These are phyloP conservation scores for Rasamsonia emersonii DNA, from an alignment of 2,329 filamentous ascomycete genomes.

Conservation along the genomic window DNA sequence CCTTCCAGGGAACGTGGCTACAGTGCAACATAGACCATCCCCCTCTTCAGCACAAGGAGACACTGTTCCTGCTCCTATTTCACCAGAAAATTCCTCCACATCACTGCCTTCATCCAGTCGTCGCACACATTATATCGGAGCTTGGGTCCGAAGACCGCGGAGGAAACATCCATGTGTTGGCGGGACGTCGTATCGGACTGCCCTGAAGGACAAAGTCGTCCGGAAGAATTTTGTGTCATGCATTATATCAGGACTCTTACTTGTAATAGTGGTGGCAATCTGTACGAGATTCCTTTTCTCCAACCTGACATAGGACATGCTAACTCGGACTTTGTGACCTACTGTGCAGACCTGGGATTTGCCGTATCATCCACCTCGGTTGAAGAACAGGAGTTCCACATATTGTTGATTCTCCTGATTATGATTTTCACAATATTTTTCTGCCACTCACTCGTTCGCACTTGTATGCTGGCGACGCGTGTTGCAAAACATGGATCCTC, in stretches of 20 bases:
- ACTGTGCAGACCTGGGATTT: constrained; percentile 58
- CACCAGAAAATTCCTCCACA: background rate
- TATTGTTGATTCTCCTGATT: constrained; percentile 71
- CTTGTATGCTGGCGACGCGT: constrained; percentile 58
- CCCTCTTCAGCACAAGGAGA: too few species aligned
- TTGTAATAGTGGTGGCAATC: constrained; percentile 51
- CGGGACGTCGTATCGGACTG: constrained; percentile 5
- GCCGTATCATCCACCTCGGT: constrained; percentile 58
- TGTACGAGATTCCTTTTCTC: constrained; percentile 46
- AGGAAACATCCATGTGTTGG: constrained; percentile 6
- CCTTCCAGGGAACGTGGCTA: background rate
- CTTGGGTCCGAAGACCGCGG: constrained; percentile 7
- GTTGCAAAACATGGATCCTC: constrained; percentile 22
- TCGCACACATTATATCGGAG: constrained; percentile 1
- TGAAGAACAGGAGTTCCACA: constrained; percentile 62
- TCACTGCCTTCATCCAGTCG: background rate
- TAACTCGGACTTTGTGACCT: constrained; percentile 3
- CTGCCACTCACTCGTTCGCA: constrained; percentile 65
- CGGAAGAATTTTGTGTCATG: constrained; percentile 8
- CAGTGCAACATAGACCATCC: background rate
- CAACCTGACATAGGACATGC: constrained; percentile 2
- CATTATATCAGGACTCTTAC: constrained; percentile 48
- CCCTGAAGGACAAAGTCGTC: constrained; percentile 12
- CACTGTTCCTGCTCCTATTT: too few species aligned
- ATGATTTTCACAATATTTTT: constrained; percentile 69